Base-by-base conservation (phyloP, 306 rosid species). In the Cucurbita maxima region DNA sequence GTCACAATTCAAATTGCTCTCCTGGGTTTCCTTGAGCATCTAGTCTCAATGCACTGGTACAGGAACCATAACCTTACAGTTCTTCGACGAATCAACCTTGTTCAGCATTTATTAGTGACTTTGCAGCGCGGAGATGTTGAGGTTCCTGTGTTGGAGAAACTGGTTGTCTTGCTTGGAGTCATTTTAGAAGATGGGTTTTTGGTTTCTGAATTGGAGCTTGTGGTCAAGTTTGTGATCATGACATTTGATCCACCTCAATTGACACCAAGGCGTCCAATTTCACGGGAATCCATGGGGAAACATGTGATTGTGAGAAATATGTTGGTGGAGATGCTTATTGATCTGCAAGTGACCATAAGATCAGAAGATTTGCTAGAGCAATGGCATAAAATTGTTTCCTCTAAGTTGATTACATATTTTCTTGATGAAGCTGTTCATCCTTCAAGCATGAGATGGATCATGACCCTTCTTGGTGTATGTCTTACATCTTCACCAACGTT, bases 31-130 rank as follows among this genome's bases (percentile, higher is more conserved):
- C 91, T 95, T 71, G 99, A 91, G 85, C 96, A 95, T 86, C 83
- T 95, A 76, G 99, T 95, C 80, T 95, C 99, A 77, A 95, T 95
- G 99, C 99, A 95, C 80, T 89, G 99, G 99, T 95, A 95, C 80
- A 83, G 99, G 77, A 85, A 86, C 71, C 99, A 95, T 74, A 95
- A 95, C 82, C 99, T 95, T 78, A 95, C 97, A 13, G 76, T 95
- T 81, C 88, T 95, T 80, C 90, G 99, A 68, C 84, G 89, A 72
- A 91, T 95, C 67, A 86, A 91, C 80, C 99, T 95, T 81, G 99
- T 95, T 73, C 97, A 95, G 77, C 99, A 95, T 86, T 87, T 95
- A 79, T 85, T 95, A 20, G 99, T 95, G 78, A 95, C 99, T 37
- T 83, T 95, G 81, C 97, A 89, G 78, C 82, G 99, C 83, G 99